Evolutionary conservation across 495 filamentous ascomycete genomes (phyloP).

Genomic region (Hypoxylon fragiforme): DNA sequence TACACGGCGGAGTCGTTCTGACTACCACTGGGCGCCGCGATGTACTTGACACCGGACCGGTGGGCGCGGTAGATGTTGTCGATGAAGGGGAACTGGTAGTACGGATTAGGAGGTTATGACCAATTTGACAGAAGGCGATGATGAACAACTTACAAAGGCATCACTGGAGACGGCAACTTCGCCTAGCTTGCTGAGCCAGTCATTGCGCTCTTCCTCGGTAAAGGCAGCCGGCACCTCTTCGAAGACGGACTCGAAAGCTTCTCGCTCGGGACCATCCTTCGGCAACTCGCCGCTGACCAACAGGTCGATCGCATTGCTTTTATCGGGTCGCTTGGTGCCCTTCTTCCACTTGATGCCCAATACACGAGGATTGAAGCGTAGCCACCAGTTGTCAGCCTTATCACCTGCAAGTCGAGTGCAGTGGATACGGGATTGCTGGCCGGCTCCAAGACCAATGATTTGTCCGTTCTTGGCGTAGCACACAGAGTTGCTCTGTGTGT

Average conservation of each 20-base stretch:
- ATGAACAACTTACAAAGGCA: constrained; percentile 76
- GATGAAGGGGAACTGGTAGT: constrained; percentile 84
- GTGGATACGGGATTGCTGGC: constrained; percentile 96
- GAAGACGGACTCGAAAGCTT: constrained; percentile 85
- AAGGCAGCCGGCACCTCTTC: constrained; percentile 87
- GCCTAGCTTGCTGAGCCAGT: constrained; percentile 77
- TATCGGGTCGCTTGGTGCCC: constrained; percentile 92
- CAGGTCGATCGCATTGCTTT: constrained; percentile 96
- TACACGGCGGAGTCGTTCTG: constrained; percentile 90
- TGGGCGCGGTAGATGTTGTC: constrained; percentile 94
- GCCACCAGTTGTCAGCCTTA: constrained; percentile 99
- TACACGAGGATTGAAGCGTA: constrained; percentile 89
- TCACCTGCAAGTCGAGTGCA: constrained; percentile 98
- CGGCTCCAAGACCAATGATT: constrained; percentile 90
- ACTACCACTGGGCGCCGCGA: constrained; percentile 89
- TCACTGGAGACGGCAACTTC: constrained; percentile 89
- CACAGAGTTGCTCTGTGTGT: constrained; percentile 97
- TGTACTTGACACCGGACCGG: constrained; percentile 89
- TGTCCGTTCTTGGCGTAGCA: constrained; percentile 97
- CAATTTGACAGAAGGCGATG: background rate
- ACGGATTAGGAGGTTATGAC: constrained; percentile 17
- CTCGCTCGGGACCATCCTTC: constrained; percentile 75
- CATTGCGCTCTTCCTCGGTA: constrained; percentile 78
- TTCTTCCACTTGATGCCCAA: constrained; percentile 93
- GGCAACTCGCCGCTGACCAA: constrained; percentile 88